Percentiles rank a stretch among this genome's conserved stretches.
Conservation (phyloP, 2,329 filamentous ascomycete species). For the Alternaria triticina region DNA sequence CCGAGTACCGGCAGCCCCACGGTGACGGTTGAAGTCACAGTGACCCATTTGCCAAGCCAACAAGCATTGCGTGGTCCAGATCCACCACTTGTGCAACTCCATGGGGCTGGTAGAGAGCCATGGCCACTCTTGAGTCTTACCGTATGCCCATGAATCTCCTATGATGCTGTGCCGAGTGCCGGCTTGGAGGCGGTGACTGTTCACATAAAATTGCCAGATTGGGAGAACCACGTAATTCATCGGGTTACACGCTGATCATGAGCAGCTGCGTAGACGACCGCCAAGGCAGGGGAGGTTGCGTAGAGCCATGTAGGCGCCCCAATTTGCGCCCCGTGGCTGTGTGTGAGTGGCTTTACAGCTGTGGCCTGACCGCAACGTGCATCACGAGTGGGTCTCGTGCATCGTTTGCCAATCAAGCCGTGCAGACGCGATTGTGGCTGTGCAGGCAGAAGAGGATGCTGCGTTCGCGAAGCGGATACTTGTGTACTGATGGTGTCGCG, state of each 20-base stretch:
- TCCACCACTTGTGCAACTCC: not conserved
- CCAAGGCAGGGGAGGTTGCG: slow-evolving; percentile 9
- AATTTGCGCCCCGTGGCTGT: slow-evolving; percentile 27
- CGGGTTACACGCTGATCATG: slow-evolving; percentile 1
- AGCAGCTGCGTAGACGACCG: slow-evolving; percentile 1
- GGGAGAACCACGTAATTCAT: not conserved
- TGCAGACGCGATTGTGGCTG: slow-evolving; percentile 17
- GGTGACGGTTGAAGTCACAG: not conserved
- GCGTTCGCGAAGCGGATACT: not conserved
- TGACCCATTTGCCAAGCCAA: slow-evolving; percentile 1
- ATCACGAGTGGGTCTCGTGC: slow-evolving; percentile 25
- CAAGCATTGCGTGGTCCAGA: not conserved
- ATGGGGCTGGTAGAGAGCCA: not conserved
- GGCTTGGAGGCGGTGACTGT: slow-evolving; percentile 13
- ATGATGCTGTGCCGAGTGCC: slow-evolving; percentile 14
- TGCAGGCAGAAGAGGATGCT: not conserved
- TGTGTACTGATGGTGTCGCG: not conserved
- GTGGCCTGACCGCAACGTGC: slow-evolving; percentile 25
- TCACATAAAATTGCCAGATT: not conserved
- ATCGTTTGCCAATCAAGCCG: slow-evolving; percentile 7
- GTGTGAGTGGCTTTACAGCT: slow-evolving; percentile 20
- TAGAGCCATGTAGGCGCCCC: slow-evolving; percentile 18
- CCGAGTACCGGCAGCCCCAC: not conserved
- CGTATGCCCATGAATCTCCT: not conserved
- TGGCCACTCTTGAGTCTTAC: not conserved